Evolutionary conservation across 768 basidiomycete species (phyloP).

Genomic region (Termitomyces sp.): DNA sequence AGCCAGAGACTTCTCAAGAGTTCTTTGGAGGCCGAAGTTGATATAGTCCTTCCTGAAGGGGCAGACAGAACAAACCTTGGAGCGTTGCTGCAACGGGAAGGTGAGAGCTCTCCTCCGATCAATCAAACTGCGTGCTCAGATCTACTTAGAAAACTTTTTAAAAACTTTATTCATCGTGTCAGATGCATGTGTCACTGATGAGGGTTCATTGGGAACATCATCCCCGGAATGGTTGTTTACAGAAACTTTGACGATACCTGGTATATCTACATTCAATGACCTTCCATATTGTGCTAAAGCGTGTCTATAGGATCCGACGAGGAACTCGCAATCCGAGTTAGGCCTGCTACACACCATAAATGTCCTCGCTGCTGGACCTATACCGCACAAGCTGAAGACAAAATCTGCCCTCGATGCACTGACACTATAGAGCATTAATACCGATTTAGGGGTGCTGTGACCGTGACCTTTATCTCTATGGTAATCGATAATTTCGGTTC

Average conservation of each 20-base stretch:
- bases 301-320: constrained; percentile 19
- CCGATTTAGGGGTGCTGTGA: not conserved
- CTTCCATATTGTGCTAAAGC: not conserved
- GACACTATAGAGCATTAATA: constrained; percentile 16
- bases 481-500: constrained; percentile 2
- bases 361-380: constrained; percentile 93
- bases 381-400: constrained; percentile 42
- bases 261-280: constrained; percentile 24
- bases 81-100: constrained; percentile 36
- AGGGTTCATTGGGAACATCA: constrained; percentile 31
- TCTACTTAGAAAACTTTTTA: constrained; percentile 48
- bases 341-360: constrained; percentile 56
- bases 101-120: constrained; percentile 23
- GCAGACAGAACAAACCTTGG: constrained; percentile 18
- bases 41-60: constrained; percentile 47
- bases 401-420: constrained; percentile 63
- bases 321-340: constrained; percentile 44
- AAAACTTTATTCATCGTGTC: constrained; percentile 82
- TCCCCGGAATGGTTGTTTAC: constrained; percentile 46
- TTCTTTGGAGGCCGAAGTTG: constrained; percentile 72
- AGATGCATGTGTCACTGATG: constrained; percentile 47
- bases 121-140: not conserved
- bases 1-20: constrained; percentile 50
- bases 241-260: constrained; percentile 35
- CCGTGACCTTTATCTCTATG: not conserved